These are phyloP conservation scores for Ceratocystis lukuohia DNA, from an alignment of 2,329 filamentous ascomycete genomes.

Conservation along the genomic window DNA sequence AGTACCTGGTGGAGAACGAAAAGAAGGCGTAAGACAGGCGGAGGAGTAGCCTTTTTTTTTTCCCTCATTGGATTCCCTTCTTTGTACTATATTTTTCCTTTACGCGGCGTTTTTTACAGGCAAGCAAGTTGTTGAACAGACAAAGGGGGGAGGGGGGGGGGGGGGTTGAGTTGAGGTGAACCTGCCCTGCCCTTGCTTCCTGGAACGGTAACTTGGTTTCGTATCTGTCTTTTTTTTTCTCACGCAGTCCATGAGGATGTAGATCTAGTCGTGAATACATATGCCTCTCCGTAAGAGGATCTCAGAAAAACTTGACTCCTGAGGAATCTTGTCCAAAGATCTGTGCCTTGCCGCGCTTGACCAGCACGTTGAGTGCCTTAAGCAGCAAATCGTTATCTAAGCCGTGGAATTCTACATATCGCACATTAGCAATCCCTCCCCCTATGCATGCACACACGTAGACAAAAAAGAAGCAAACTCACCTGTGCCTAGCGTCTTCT, in stretches of 20 bases:
- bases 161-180: too few relatives aligned
- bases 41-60: neutral
- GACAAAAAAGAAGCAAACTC: conserved; percentile 23
- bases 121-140: too few relatives aligned
- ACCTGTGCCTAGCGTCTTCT: conserved; percentile 59
- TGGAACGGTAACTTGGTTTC: neutral
- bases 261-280: too few relatives aligned
- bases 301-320: conserved; percentile 93
- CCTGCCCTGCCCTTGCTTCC: neutral
- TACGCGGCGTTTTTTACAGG: neutral
- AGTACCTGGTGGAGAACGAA: conserved; percentile 39
- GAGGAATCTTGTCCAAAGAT: conserved; percentile 79
- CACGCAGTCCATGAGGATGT: too few relatives aligned
- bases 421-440: neutral
- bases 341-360: conserved; percentile 84
- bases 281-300: neutral
- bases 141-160: too few relatives aligned
- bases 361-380: conserved; percentile 64
- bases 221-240: conserved; percentile 3
- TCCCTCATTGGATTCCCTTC: neutral
- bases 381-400: conserved; percentile 73
- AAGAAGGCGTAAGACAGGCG: neutral
- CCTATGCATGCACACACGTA: neutral
- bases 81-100: conserved; percentile 5
- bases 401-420: conserved; percentile 58